Evolutionary conservation across 2,329 filamentous ascomycete species (phyloP).

Genomic region (Thermothelomyces thermophilus): DNA sequence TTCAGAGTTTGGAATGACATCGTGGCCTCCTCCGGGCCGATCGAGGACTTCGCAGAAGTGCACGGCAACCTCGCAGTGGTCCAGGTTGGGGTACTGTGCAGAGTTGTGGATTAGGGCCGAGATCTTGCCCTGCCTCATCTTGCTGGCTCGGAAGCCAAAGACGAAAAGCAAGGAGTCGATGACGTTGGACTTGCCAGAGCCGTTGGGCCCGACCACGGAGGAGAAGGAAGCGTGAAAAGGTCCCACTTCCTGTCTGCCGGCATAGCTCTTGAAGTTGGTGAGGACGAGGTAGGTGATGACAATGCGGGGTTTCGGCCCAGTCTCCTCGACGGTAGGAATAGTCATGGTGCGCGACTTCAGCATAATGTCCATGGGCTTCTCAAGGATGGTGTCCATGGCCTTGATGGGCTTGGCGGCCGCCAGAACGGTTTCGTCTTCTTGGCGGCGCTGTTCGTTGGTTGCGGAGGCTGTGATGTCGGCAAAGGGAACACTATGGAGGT

Average conservation of each 20-base stretch:
- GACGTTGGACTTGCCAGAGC: constrained; percentile 97
- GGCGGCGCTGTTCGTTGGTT: constrained; percentile 56
- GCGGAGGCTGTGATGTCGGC: constrained; percentile 65
- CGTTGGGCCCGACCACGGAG: constrained; percentile 94
- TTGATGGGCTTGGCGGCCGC: constrained; percentile 63
- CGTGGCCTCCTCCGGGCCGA: constrained; percentile 64
- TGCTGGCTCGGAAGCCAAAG: constrained; percentile 98
- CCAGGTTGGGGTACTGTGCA: constrained; percentile 74
- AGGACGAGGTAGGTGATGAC: constrained; percentile 89
- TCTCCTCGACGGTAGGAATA: constrained; percentile 63
- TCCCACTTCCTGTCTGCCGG: constrained; percentile 87
- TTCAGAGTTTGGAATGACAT: constrained; percentile 75
- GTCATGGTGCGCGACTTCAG: constrained; percentile 73
- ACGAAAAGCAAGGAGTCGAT: constrained; percentile 97
- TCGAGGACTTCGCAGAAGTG: constrained; percentile 96
- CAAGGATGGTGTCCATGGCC: constrained; percentile 68
- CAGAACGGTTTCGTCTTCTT: constrained; percentile 40
- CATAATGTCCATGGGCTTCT: constrained; percentile 90
- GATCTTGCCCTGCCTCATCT: constrained; percentile 98
- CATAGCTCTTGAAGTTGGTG: constrained; percentile 98
- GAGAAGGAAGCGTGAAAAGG: constrained; percentile 97
- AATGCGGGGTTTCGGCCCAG: constrained; percentile 73
- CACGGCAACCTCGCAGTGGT: constrained; percentile 91
- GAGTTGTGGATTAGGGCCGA: constrained; percentile 98
- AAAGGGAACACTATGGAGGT: constrained; percentile 47